Conservation (phyloP, 805 yeast species). For the Saccharomycopsis malanga region DNA sequence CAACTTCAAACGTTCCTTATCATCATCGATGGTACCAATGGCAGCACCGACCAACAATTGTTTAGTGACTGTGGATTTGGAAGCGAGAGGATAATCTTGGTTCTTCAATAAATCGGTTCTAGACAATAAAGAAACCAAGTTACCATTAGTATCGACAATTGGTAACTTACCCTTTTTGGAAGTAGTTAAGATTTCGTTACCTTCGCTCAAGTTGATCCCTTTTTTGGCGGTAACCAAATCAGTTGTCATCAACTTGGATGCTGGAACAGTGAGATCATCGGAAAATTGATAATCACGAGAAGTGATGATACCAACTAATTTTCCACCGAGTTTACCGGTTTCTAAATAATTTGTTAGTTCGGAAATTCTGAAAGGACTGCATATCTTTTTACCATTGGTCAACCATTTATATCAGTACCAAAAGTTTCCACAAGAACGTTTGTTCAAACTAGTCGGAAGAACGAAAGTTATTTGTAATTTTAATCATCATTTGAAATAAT, state of each 20-base stretch:
- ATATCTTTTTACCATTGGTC: no score
- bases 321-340: slow-evolving; percentile 78
- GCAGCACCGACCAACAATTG: slow-evolving; percentile 99
- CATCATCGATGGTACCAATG: slow-evolving; percentile 88
- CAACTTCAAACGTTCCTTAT: slow-evolving; percentile 73
- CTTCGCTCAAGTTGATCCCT: slow-evolving; percentile 78
- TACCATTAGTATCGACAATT: slow-evolving; percentile 70
- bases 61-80: slow-evolving; percentile 87
- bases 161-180: slow-evolving; percentile 98
- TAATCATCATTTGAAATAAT: slow-evolving; percentile 46
- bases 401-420: slow-evolving; percentile 7
- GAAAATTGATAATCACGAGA: slow-evolving; percentile 96
- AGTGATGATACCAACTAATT: slow-evolving; percentile 90
- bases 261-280: slow-evolving; percentile 56
- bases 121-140: slow-evolving; percentile 80
- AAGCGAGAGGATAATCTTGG: slow-evolving; percentile 87
- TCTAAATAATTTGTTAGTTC: slow-evolving; percentile 42
- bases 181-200: slow-evolving; percentile 82
- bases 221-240: slow-evolving; percentile 77
- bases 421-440: slow-evolving; percentile 90
- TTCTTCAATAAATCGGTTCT: slow-evolving; percentile 97
- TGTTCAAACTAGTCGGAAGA: slow-evolving; percentile 92
- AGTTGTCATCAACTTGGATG: slow-evolving; percentile 81
- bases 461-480: slow-evolving; percentile 83
- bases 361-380: background rate